Conservation (phyloP, 2,329 filamentous ascomycete species). For the Aspergillus bombycis region DNA sequence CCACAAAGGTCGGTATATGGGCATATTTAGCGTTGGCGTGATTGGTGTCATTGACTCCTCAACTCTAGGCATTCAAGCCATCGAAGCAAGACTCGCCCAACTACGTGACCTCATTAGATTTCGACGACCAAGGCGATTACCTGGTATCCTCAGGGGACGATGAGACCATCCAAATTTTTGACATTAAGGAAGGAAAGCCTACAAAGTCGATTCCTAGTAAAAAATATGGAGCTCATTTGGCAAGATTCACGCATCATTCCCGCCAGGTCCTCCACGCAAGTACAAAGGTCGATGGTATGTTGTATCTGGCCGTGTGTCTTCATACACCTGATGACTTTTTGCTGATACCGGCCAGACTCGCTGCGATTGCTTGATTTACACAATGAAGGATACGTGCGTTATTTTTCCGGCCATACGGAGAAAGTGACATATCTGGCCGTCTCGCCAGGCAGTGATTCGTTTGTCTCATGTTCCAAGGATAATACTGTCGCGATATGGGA, state of each 20-base stretch:
- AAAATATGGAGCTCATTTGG: slow-evolving; percentile 94
- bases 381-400: slow-evolving; percentile 94
- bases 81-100: slow-evolving; percentile 50
- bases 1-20: slow-evolving; percentile 67
- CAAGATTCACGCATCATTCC: slow-evolving; percentile 89
- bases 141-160: slow-evolving; percentile 90
- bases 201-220: slow-evolving; percentile 90
- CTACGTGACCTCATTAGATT: slow-evolving; percentile 87
- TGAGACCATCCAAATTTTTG: slow-evolving; percentile 94
- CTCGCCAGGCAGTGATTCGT: slow-evolving; percentile 84
- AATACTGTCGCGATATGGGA: slow-evolving; percentile 93
- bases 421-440: slow-evolving; percentile 82
- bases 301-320: background rate
- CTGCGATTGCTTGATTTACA: slow-evolving; percentile 82
- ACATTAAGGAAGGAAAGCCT: slow-evolving; percentile 84
- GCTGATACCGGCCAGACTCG: slow-evolving; percentile 57
- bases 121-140: slow-evolving; percentile 91
- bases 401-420: slow-evolving; percentile 88
- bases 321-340: background rate
- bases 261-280: slow-evolving; percentile 93
- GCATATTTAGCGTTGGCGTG: background rate
- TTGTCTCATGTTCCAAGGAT: slow-evolving; percentile 88
- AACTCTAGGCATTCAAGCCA: slow-evolving; percentile 34
- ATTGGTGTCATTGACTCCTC: slow-evolving; percentile 13
- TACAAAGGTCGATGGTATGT: slow-evolving; percentile 84